phyloP scores from a whole-genome alignment of 352 stramenopile species.

The Pythium brachiatum region DNA sequence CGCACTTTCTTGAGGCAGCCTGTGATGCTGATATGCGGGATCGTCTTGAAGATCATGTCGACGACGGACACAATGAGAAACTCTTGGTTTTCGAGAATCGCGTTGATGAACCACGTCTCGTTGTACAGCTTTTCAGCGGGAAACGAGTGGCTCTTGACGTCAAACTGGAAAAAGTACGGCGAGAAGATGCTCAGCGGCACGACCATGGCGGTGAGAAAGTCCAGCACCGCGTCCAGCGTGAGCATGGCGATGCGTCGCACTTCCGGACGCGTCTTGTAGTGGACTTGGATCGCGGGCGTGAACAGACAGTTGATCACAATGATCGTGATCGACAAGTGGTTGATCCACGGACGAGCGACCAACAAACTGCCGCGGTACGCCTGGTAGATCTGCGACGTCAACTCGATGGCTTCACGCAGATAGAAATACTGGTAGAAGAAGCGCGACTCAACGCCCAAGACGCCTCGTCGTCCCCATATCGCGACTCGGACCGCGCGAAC shows the following conservation, averaged over 20 bases:
- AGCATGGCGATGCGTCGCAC: constrained; percentile 27
- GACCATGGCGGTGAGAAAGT: constrained; percentile 28
- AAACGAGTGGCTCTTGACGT: constrained; percentile 31
- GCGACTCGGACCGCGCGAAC: constrained; percentile 8
- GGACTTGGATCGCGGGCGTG: constrained; percentile 27
- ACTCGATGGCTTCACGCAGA: constrained; percentile 21
- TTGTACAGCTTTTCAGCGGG: constrained; percentile 31
- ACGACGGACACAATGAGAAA: constrained; percentile 27
- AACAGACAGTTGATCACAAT: constrained; percentile 31
- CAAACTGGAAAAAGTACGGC: constrained; percentile 32
- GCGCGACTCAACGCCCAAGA: constrained; percentile 22
- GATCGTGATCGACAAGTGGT: constrained; percentile 25
- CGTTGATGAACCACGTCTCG: constrained; percentile 37
- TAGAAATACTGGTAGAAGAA: constrained; percentile 27
- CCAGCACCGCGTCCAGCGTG: constrained; percentile 28
- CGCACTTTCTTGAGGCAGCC: constrained; percentile 25
- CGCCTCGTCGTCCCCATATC: constrained; percentile 9
- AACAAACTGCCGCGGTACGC: constrained; percentile 18
- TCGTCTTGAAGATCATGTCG: constrained; percentile 26
- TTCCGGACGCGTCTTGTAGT: constrained; percentile 14
- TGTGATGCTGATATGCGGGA: constrained; percentile 26
- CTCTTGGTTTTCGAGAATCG: constrained; percentile 44
- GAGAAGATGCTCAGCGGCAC: constrained; percentile 37
- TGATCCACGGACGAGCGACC: constrained; percentile 28
- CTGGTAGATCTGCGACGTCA: constrained; percentile 25